These are phyloP conservation scores for Rhizopus arrhizus DNA, from an alignment of 371 early-diverging fungal species.

Conservation along the genomic window DNA sequence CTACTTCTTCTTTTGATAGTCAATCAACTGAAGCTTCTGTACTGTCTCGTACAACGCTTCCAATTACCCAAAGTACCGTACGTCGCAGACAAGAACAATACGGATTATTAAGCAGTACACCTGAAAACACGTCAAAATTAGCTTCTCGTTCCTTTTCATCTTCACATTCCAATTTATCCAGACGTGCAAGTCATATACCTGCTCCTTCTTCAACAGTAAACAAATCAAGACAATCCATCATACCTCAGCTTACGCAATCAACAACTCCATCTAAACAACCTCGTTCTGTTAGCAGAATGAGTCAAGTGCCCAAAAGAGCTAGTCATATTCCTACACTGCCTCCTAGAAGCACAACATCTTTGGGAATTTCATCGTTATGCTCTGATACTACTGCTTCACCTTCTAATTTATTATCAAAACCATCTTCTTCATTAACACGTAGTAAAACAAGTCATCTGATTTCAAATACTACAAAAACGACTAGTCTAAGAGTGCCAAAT, in stretches of 20 bases:
- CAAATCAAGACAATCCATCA: background rate
- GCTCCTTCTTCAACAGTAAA: slow-evolving; percentile 4
- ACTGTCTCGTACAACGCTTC: slow-evolving; percentile 2
- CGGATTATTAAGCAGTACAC: background rate
- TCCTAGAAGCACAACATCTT: slow-evolving; percentile 20
- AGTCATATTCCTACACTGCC: slow-evolving; percentile 27
- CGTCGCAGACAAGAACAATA: slow-evolving; percentile 7
- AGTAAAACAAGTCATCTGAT: background rate
- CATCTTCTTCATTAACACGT: background rate
- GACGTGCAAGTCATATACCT: slow-evolving; percentile 27
- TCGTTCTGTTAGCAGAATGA: slow-evolving; percentile 12
- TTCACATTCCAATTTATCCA: slow-evolving; percentile 4
- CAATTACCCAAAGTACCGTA: background rate
- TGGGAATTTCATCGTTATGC: slow-evolving; percentile 7
- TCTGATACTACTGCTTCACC: slow-evolving; percentile 15
- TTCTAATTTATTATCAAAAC: background rate
- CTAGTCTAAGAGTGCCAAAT: background rate
- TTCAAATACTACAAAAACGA: background rate
- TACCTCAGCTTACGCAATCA: slow-evolving; percentile 22
- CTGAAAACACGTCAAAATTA: slow-evolving; percentile 9
- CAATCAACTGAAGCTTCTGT: slow-evolving; percentile 21
- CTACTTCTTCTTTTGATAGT: slow-evolving; percentile 24
- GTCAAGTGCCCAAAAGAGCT: slow-evolving; percentile 8
- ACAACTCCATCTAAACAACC: slow-evolving; percentile 4
- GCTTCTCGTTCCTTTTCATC: background rate